phyloP scores from a whole-genome alignment of 164 flowering plant genomes.

The Piper betle region DNA sequence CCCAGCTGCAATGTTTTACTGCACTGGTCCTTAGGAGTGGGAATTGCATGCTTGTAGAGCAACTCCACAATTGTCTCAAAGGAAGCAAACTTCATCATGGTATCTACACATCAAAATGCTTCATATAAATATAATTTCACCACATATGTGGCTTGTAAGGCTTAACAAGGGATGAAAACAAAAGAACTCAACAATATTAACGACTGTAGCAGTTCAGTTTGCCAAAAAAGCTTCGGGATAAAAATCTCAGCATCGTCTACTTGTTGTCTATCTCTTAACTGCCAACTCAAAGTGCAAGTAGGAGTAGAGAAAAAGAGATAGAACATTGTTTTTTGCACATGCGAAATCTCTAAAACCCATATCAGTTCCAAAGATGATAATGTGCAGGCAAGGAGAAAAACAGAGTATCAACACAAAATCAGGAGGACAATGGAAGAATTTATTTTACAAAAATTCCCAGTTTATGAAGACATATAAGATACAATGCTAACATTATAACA shows the following conservation, averaged over 20 bases:
- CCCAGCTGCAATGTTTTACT: slow-evolving; percentile 63
- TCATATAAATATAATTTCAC: not conserved
- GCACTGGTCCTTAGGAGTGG: slow-evolving; percentile 68
- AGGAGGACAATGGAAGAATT: too few relatives aligned
- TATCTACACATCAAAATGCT: slow-evolving; percentile 29
- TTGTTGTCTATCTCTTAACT: not conserved
- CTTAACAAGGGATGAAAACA: not conserved
- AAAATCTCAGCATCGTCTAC: too few relatives aligned
- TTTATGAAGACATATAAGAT: too few relatives aligned
- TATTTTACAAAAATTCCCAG: too few relatives aligned
- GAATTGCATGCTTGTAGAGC: slow-evolving; percentile 69
- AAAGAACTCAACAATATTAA: too few relatives aligned
- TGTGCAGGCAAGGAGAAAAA: not conserved
- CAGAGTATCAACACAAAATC: not conserved
- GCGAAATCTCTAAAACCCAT: not conserved
- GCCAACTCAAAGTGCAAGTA: not conserved
- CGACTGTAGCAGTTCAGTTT: too few relatives aligned
- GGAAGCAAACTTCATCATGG: slow-evolving; percentile 93
- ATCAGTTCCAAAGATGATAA: not conserved
- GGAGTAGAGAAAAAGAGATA: not conserved
- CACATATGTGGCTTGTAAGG: not conserved
- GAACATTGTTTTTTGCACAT: not conserved
- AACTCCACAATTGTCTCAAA: too few relatives aligned
- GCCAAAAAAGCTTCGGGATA: too few relatives aligned
- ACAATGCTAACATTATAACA: too few relatives aligned